Evolutionary conservation across 1,284 basidiomycete genomes (phyloP).

Genomic region (Apiotrichum veenhuisii): DNA sequence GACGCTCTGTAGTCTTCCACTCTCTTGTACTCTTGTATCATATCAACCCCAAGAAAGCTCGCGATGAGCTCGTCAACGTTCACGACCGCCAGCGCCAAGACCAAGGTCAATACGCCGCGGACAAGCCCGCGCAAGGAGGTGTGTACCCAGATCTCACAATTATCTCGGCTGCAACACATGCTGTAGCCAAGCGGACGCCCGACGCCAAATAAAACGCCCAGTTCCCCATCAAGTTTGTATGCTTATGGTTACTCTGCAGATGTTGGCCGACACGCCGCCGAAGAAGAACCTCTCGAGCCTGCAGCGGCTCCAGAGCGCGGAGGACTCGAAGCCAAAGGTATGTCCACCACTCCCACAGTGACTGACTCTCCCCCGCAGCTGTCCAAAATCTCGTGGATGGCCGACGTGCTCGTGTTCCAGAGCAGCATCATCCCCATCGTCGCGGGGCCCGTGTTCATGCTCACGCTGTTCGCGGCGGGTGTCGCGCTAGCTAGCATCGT

Average conservation of each 20-base stretch:
- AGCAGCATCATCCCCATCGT: slow-evolving; percentile 57
- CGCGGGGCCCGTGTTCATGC: slow-evolving; percentile 65
- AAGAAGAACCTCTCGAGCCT: slow-evolving; percentile 34
- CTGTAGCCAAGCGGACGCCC: too few relatives aligned
- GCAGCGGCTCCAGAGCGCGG: slow-evolving; percentile 38
- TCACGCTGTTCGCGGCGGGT: slow-evolving; percentile 65
- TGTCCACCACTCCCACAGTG: slow-evolving; percentile 1
- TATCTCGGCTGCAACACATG: too few relatives aligned
- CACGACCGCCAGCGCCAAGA: neutral
- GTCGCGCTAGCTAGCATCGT: slow-evolving; percentile 41
- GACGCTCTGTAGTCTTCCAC: neutral
- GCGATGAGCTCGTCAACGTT: too few relatives aligned
- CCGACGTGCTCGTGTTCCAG: slow-evolving; percentile 72
- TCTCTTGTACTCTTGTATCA: neutral
- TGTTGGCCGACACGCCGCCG: neutral
- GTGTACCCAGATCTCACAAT: too few relatives aligned
- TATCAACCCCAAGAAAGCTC: too few relatives aligned
- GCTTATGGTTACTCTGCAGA: too few relatives aligned
- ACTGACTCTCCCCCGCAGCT: slow-evolving; percentile 15
- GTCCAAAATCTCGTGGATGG: slow-evolving; percentile 77
- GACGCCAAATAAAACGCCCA: too few relatives aligned
- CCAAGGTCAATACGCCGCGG: neutral
- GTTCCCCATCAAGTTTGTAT: too few relatives aligned
- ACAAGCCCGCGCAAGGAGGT: too few relatives aligned
- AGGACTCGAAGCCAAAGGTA: slow-evolving; percentile 44